Conservation (phyloP, 371 early-diverging fungal species). For the Rhizopus sp. region DNA sequence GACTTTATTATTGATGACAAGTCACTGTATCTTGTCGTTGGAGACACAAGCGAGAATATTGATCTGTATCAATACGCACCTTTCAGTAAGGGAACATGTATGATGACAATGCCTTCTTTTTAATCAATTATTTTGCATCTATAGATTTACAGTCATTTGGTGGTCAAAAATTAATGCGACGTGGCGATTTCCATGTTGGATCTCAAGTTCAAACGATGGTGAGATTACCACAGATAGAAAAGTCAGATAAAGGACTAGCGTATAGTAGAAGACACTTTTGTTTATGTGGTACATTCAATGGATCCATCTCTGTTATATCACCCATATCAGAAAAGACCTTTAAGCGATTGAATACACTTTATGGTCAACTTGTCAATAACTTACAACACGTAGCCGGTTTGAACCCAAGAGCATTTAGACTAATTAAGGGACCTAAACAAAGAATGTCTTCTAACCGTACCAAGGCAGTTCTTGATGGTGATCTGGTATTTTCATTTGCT, state of each 20-base stretch:
- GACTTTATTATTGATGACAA: conserved; percentile 82
- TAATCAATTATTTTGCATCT: neutral
- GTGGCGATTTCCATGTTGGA: conserved; percentile 89
- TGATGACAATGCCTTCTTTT: neutral
- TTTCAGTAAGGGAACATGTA: conserved; percentile 59
- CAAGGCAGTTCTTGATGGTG: conserved; percentile 83
- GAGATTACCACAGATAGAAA: conserved; percentile 56
- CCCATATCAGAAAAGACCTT: conserved; percentile 90
- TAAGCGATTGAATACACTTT: conserved; percentile 79
- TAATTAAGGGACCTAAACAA: conserved; percentile 60
- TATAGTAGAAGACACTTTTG: conserved; percentile 49
- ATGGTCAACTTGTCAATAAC: conserved; percentile 78
- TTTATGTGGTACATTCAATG: conserved; percentile 66
- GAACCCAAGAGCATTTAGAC: conserved; percentile 85
- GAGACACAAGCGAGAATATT: conserved; percentile 83
- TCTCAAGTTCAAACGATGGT: conserved; percentile 68
- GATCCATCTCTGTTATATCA: conserved; percentile 69
- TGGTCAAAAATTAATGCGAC: conserved; percentile 88
- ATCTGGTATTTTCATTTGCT: conserved; percentile 75
- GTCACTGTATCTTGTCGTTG: conserved; percentile 74
- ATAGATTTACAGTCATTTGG: conserved; percentile 84
- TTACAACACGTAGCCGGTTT: conserved; percentile 86
- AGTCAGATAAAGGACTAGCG: conserved; percentile 26
- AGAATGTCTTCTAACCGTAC: conserved; percentile 67
- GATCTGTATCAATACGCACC: conserved; percentile 88